These are phyloP conservation scores for Cercophora sp. DNA, from an alignment of 495 filamentous ascomycete species.

Conservation along the genomic window DNA sequence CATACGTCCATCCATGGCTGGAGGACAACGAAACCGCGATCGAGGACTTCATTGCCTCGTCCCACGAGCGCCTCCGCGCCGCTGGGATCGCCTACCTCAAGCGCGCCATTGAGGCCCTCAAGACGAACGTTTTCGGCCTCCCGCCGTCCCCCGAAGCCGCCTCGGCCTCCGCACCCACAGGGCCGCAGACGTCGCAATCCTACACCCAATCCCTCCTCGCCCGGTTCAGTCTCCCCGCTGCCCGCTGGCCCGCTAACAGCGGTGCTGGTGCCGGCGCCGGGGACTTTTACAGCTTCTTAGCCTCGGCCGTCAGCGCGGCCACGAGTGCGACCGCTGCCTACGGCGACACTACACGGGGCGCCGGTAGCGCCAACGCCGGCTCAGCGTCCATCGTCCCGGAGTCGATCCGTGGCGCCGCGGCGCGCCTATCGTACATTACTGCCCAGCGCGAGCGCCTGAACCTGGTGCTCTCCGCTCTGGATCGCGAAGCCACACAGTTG, in stretches of 20 bases:
- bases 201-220: slow-evolving; percentile 81
- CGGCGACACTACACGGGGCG: neutral
- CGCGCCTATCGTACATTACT: slow-evolving; percentile 65
- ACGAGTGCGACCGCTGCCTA: slow-evolving; percentile 10
- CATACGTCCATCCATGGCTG: slow-evolving; percentile 84
- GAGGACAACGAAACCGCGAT: slow-evolving; percentile 82
- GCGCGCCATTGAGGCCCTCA: slow-evolving; percentile 67
- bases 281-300: slow-evolving; percentile 74
- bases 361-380: neutral
- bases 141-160: slow-evolving; percentile 48
- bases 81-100: slow-evolving; percentile 81
- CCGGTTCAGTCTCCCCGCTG: slow-evolving; percentile 75
- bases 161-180: slow-evolving; percentile 33
- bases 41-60: slow-evolving; percentile 78
- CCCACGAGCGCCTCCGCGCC: slow-evolving; percentile 73
- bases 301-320: slow-evolving; percentile 56
- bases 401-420: slow-evolving; percentile 54
- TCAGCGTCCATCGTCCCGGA: slow-evolving; percentile 59
- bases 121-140: slow-evolving; percentile 68
- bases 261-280: slow-evolving; percentile 32
- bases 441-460: slow-evolving; percentile 70
- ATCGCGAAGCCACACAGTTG: slow-evolving; percentile 59
- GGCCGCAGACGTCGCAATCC: slow-evolving; percentile 44
- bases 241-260: slow-evolving; percentile 36
- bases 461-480: slow-evolving; percentile 67